These are phyloP conservation scores for Mrakia gelida DNA, from an alignment of 768 basidiomycete genomes.

Conservation along the genomic window DNA sequence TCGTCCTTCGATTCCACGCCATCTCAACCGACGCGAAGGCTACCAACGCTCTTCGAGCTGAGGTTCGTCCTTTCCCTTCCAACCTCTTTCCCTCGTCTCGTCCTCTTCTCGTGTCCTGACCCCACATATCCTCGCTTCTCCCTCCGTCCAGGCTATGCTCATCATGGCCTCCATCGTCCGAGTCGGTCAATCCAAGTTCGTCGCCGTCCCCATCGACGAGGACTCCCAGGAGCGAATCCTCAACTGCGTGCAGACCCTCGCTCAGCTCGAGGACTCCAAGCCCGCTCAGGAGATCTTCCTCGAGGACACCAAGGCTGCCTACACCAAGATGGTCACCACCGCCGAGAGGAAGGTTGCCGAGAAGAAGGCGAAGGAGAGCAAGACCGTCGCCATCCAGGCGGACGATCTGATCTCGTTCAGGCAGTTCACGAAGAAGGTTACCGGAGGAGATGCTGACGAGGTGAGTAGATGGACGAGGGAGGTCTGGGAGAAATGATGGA, in stretches of 20 bases:
- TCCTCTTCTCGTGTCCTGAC: background rate
- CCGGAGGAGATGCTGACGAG: slow-evolving; percentile 61
- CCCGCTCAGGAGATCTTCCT: slow-evolving; percentile 51
- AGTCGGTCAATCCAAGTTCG: slow-evolving; percentile 94
- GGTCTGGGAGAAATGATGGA: background rate
- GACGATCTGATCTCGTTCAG: slow-evolving; percentile 90
- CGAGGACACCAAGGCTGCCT: slow-evolving; percentile 80
- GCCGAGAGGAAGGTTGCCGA: slow-evolving; percentile 93
- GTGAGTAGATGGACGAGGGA: slow-evolving; percentile 39
- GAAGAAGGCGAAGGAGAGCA: slow-evolving; percentile 76
- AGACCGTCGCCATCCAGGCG: slow-evolving; percentile 72
- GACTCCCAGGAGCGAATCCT: slow-evolving; percentile 94
- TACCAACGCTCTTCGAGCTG: slow-evolving; percentile 77
- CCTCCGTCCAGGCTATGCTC: slow-evolving; percentile 68
- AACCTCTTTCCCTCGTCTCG: background rate
- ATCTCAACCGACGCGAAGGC: slow-evolving; percentile 51
- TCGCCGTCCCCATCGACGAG: slow-evolving; percentile 92
- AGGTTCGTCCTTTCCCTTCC: slow-evolving; percentile 52
- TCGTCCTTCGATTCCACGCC: slow-evolving; percentile 69
- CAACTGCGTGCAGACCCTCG: slow-evolving; percentile 90
- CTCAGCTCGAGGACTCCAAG: slow-evolving; percentile 60
- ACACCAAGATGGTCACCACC: slow-evolving; percentile 88
- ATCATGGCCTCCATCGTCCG: slow-evolving; percentile 97
- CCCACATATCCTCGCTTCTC: no score
- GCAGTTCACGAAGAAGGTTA: slow-evolving; percentile 89